Evolutionary conservation across 106 monocot species (phyloP).

Genomic region (Apostasia shenzhenica): DNA sequence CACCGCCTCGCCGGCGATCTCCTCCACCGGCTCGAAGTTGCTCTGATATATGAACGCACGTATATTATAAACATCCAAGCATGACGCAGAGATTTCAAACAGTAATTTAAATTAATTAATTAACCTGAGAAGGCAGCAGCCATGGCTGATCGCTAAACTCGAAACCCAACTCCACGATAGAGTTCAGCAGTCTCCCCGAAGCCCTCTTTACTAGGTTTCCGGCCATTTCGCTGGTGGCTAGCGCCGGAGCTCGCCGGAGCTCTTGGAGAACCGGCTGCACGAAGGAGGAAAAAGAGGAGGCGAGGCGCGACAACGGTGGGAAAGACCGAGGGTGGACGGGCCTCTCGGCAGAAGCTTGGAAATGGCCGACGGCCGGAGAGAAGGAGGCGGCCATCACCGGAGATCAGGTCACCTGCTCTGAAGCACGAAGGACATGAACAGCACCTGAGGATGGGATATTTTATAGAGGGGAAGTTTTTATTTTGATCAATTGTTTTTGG

Average conservation of each 20-base stretch:
- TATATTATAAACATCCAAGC: background rate
- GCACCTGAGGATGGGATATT: no score
- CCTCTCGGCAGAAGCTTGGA: no score
- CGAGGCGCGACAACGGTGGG: no score
- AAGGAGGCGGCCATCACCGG: no score
- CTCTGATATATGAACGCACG: conserved; percentile 15
- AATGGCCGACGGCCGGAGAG: no score
- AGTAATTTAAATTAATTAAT: no score
- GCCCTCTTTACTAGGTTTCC: conserved; percentile 4
- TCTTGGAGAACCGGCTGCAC: background rate
- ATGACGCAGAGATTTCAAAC: background rate
- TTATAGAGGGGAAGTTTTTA: no score
- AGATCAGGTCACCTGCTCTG: no score
- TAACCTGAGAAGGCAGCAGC: conserved; percentile 3
- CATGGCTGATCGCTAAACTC: conserved; percentile 18
- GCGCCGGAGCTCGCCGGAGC: background rate
- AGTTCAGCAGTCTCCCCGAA: conserved; percentile 18
- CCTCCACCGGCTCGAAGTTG: conserved; percentile 43
- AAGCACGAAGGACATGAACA: no score
- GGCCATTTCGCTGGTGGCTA: background rate
- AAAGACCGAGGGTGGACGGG: no score
- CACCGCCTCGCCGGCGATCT: conserved; percentile 21
- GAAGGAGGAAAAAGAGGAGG: no score
- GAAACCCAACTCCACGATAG: conserved; percentile 25
- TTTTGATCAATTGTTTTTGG: no score